Conservation (phyloP, 1,284 basidiomycete genomes). For the Trichosporon sp. region DNA sequence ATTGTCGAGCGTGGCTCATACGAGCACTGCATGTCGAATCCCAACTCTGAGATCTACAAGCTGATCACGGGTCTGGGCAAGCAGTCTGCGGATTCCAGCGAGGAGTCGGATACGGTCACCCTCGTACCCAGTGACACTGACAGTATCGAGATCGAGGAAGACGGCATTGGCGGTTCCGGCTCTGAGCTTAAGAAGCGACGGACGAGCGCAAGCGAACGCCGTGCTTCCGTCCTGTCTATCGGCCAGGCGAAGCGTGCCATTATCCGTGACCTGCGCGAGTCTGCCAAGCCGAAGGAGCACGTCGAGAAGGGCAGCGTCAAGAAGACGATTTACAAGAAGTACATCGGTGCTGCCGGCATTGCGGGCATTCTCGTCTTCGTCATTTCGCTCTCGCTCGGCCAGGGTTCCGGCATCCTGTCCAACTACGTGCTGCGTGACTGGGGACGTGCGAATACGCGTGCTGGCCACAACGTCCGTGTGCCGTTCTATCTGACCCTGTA, state of each 20-base stretch:
- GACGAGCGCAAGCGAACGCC: conserved; percentile 33
- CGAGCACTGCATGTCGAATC: conserved; percentile 58
- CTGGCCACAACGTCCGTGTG: conserved; percentile 55
- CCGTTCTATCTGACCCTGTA: conserved; percentile 38
- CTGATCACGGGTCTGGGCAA: conserved; percentile 60
- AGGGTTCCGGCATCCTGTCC: conserved; percentile 51
- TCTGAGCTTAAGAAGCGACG: conserved; percentile 36
- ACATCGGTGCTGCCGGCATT: conserved; percentile 72
- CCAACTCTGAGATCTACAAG: conserved; percentile 66
- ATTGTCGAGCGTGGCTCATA: conserved; percentile 75
- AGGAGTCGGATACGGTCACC: conserved; percentile 51
- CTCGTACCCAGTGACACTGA: conserved; percentile 27
- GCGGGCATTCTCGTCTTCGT: conserved; percentile 65
- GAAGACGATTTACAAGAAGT: conserved; percentile 65
- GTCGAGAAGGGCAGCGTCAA: conserved; percentile 79
- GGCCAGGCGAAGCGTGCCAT: conserved; percentile 46
- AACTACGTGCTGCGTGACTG: conserved; percentile 71
- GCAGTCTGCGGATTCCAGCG: conserved; percentile 40
- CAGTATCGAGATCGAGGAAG: conserved; percentile 24
- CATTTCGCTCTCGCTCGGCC: conserved; percentile 53
- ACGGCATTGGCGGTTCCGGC: conserved; percentile 29
- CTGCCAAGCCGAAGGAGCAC: conserved; percentile 62
- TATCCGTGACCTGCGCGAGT: conserved; percentile 46
- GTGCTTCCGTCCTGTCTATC: conserved; percentile 44
- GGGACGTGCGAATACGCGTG: conserved; percentile 69